Percentiles rank a stretch among this genome's conserved stretches.
Conservation (phyloP, 2,329 filamentous ascomycete species). For the Ophiocordyceps polyrhachis-furcata region DNA sequence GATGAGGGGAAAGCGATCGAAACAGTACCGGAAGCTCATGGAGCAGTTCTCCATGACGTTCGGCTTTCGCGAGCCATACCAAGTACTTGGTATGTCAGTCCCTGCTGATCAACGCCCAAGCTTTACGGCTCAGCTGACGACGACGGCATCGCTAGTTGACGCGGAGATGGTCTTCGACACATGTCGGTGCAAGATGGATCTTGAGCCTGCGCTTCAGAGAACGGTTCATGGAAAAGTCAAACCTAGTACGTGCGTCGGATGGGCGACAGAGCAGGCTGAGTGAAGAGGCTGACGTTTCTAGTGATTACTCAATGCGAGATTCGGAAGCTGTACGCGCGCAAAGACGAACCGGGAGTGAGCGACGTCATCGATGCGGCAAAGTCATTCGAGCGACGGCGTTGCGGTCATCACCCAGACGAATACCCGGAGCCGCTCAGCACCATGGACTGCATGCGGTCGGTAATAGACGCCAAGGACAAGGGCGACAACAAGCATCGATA, state of each 20-base stretch:
- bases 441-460: constrained; percentile 49
- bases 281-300: constrained; percentile 14
- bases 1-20: constrained; percentile 33
- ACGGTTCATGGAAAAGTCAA: constrained; percentile 80
- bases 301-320: constrained; percentile 72
- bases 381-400: constrained; percentile 54
- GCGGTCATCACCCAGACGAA: constrained; percentile 56
- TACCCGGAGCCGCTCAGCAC: constrained; percentile 52
- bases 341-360: constrained; percentile 30
- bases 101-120: not conserved
- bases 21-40: constrained; percentile 65
- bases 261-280: not conserved
- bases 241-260: constrained; percentile 45
- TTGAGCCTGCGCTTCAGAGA: constrained; percentile 56
- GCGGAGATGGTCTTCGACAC: constrained; percentile 71
- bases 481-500: constrained; percentile 63
- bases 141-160: constrained; percentile 37
- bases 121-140: not conserved
- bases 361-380: constrained; percentile 60
- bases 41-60: constrained; percentile 76
- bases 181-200: constrained; percentile 72
- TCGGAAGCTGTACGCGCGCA: constrained; percentile 53
- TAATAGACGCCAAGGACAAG: constrained; percentile 60
- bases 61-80: constrained; percentile 85
- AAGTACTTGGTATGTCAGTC: constrained; percentile 47